A percentile compares a stretch with the other conserved stretches of the same genome.
Conservation (phyloP, 2,329 filamentous ascomycete genomes). For the Apiospora aurea region DNA sequence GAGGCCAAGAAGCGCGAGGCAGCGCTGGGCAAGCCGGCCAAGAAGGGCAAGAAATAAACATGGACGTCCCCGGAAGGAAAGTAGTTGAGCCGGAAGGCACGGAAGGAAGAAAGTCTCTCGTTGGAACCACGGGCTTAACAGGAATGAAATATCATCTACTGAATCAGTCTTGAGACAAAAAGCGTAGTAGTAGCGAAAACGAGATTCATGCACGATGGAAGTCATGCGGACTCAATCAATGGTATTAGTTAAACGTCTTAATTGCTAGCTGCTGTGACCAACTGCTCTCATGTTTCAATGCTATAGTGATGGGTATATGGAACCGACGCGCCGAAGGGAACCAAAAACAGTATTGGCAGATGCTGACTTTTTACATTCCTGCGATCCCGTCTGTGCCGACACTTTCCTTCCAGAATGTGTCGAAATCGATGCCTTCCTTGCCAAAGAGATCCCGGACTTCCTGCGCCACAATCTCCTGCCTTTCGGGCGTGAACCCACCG, state of each 20-base stretch:
- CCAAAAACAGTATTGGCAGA: not conserved
- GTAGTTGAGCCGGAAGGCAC: not conserved
- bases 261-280: not conserved
- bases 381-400: conserved; percentile 45
- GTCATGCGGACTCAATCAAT: not conserved
- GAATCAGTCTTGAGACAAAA: not conserved
- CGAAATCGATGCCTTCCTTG: conserved; percentile 80
- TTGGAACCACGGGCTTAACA: not conserved
- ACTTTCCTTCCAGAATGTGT: conserved; percentile 76
- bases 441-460: conserved; percentile 81
- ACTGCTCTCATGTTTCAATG: not conserved
- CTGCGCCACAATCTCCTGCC: conserved; percentile 74
- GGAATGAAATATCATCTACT: not conserved
- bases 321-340: not conserved
- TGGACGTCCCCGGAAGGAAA: not conserved
- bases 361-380: conserved; percentile 19
- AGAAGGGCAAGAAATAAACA: conserved; percentile 54
- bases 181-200: not conserved
- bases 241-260: not conserved
- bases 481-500: conserved; percentile 78
- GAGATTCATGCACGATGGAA: not conserved
- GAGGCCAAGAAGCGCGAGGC: conserved; percentile 64
- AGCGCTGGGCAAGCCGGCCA: conserved; percentile 52
- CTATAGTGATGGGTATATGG: not conserved
- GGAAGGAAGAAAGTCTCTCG: not conserved